Base-by-base conservation (phyloP, 2,329 filamentous ascomycete species). In the Penicillium sp. region DNA sequence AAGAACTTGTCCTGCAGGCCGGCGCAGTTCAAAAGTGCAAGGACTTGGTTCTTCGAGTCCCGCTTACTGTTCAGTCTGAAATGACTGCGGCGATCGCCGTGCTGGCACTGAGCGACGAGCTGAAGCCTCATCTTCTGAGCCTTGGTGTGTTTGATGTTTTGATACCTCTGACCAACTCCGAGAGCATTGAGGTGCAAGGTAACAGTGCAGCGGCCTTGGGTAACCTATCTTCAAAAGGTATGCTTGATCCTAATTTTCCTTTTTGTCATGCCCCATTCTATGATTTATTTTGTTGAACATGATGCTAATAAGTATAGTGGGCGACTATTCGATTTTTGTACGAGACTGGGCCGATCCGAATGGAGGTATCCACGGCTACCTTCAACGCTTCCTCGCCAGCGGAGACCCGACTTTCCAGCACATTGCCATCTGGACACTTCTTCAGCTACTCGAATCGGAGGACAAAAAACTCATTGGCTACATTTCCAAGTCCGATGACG, bases 71-170 rank as follows among this genome's bases (percentile, higher is more conserved):
- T 2, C 94, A 99, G 72, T 97, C 92, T 2, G 94, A 99, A 75
- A 99, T 99, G 94, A 99, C 94, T 4, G 94, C 94, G n/a, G 94
- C 94, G 1, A 97, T 99, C 74, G 94, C 94, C 33, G 94, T 99
- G 13, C 82, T 99, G 60, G 94, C 94, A 16, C 79, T 99, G 48
- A 97, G 93, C 65, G 94, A 99, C 67, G 94, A 99, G 60, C 83
- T 99, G 54, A 99, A 99, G 77, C 86, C 90, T 4, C 90, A 96
- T 69, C 83, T 99, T 11, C 79, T 99, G 51, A 92, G 91, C 57
- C 83, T 97, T 2, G 94, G 93, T 19, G 93, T 99, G 1, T 97
- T 97, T 69, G 94, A 97, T 68, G 92, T 97, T 11, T 78, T 99
- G 53, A 97, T 99, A 54, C 94, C 94, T 21, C 80, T 99, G 55